These are phyloP conservation scores for Erysimum cheiri DNA, from an alignment of 441 rosid species.

Conservation along the genomic window DNA sequence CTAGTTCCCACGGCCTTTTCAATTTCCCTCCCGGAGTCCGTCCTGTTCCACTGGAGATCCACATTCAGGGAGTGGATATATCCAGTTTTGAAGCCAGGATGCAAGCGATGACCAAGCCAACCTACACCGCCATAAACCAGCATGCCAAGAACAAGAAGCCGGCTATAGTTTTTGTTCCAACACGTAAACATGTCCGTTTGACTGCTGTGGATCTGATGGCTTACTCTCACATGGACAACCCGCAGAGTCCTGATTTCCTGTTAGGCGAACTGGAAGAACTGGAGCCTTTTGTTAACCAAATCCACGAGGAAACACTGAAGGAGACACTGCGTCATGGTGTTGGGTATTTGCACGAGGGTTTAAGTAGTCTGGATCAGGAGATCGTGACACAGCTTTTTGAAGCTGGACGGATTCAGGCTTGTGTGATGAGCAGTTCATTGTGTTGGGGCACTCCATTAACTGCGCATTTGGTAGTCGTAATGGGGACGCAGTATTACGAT, in stretches of 20 bases:
- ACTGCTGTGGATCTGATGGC: conserved; percentile 93
- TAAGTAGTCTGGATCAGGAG: conserved; percentile 82
- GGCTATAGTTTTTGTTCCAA: conserved; percentile 86
- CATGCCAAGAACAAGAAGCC: conserved; percentile 86
- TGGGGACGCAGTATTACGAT: conserved; percentile 95
- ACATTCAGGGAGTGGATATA: conserved; percentile 93
- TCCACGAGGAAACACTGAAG: conserved; percentile 72
- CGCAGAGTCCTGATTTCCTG: conserved; percentile 63
- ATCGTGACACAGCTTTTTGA: conserved; percentile 79
- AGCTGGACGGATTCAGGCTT: conserved; percentile 90
- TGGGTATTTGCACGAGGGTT: conserved; percentile 94
- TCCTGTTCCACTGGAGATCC: conserved; percentile 94
- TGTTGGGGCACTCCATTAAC: conserved; percentile 92
- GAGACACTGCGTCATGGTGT: conserved; percentile 76
- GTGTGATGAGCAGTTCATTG: conserved; percentile 96
- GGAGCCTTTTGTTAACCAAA: conserved; percentile 60
- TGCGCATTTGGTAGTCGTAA: conserved; percentile 85
- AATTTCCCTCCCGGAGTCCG: conserved; percentile 92
- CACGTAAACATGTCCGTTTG: conserved; percentile 83
- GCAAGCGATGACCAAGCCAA: conserved; percentile 97
- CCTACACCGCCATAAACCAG: conserved; percentile 84
- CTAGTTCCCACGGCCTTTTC: conserved; percentile 90
- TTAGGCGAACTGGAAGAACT: conserved; percentile 63
- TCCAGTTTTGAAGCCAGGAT: conserved; percentile 93
- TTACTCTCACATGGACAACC: conserved; percentile 68